Evolutionary conservation across 2,329 filamentous ascomycete genomes (phyloP).

Genomic region (Fusarium subglutinans): DNA sequence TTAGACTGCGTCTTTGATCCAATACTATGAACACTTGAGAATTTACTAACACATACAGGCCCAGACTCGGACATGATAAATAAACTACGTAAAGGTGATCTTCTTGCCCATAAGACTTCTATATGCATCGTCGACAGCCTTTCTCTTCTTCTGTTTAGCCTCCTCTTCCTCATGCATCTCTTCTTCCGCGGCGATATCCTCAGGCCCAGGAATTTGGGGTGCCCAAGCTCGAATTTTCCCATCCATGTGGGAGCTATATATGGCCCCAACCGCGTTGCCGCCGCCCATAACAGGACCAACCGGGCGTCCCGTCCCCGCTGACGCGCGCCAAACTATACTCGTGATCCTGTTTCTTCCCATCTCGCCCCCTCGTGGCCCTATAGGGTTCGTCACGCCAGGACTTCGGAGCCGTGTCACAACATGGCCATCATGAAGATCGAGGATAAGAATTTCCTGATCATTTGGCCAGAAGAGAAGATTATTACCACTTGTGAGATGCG

Average conservation of each 20-base stretch:
- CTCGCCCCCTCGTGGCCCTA: slow-evolving; percentile 54
- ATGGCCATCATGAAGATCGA: slow-evolving; percentile 81
- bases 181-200: slow-evolving; percentile 60
- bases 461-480: slow-evolving; percentile 86
- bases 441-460: slow-evolving; percentile 79
- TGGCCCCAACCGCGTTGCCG: slow-evolving; percentile 58
- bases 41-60: neutral
- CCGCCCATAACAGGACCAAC: slow-evolving; percentile 70
- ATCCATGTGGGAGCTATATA: slow-evolving; percentile 86
- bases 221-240: slow-evolving; percentile 85
- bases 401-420: slow-evolving; percentile 76
- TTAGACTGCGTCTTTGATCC: slow-evolving; percentile 6
- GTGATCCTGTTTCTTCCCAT: slow-evolving; percentile 75
- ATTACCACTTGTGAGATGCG: slow-evolving; percentile 62
- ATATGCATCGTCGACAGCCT: slow-evolving; percentile 83
- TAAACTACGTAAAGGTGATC: slow-evolving; percentile 66
- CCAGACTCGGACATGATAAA: neutral
- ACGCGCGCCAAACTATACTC: slow-evolving; percentile 75
- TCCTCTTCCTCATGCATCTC: slow-evolving; percentile 54
- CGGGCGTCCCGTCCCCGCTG: slow-evolving; percentile 66
- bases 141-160: slow-evolving; percentile 70
- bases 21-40: neutral
- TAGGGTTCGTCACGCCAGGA: slow-evolving; percentile 63
- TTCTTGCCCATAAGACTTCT: slow-evolving; percentile 77
- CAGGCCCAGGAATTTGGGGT: slow-evolving; percentile 63